Evolutionary conservation across 768 basidiomycete species (phyloP), one percentile per base, ranked within the genome.

Genomic region (Trametes sanguinea): DNA sequence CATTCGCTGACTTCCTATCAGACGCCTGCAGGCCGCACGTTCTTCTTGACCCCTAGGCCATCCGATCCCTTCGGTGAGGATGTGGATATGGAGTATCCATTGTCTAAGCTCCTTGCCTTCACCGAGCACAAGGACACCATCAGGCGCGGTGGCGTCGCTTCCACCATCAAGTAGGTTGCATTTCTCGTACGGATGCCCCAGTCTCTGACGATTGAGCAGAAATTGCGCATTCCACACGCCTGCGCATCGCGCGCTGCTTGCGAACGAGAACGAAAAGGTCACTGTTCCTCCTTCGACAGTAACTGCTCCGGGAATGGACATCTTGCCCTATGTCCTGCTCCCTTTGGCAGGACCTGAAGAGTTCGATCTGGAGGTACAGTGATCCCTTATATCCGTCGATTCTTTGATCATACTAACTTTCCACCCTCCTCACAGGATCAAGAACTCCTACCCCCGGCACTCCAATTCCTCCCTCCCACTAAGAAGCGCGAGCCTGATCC

Each of bases 301-400:
- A 13, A 74, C 73, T 3, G 85, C 88, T 3, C 85, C 91, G 2
- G 94, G 95, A 4, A 85, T 98, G 39, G 89, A 94, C 73, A 84
- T 89, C 2, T 80, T 98, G 9, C 89, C 93, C 0, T 90, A 87
- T 70, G 80, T 99, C 10, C 81, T 99, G 3, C 83, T 95, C 0
- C 96, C 97, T 0, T 79, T 99, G 2, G 94, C 96, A 44, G 95
- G 96, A 6, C 90, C 94, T 1, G 97, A 98, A 74, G 97, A 98
- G 74, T 88, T 92, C 62, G 95, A 97, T 59, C 80, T 96, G 1
- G 95, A 98, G 63, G 93, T 92, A 66, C 55, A 79, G 35, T 13
- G 4, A 7, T 33, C 13, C 14, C 13, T 13, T 43, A 14, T 27
- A 9, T 27, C 30, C 1, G 42, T 33, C 3, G 9, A 37, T 37